A percentile compares a stretch with the other conserved stretches of the same genome.
phyloP scores from a whole-genome alignment of 2,329 filamentous ascomycete species.

The Colletotrichum tofieldiae region DNA sequence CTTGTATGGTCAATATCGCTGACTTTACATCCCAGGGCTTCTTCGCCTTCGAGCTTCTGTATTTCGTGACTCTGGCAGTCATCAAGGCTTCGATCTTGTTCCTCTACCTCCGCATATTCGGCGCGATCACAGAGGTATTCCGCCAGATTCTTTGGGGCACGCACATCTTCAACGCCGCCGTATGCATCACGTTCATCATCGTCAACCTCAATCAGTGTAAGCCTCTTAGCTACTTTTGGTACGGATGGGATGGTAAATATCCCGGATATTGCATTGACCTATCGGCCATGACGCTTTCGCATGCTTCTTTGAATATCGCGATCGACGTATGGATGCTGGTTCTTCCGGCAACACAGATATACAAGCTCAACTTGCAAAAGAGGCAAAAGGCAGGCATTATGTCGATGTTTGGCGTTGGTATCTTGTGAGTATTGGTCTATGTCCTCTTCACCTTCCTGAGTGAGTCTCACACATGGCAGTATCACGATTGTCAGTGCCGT shows the following conservation, averaged over 20 bases:
- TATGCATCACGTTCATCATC: slow-evolving; percentile 50
- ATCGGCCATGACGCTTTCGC: slow-evolving; percentile 27
- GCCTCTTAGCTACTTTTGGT: slow-evolving; percentile 37
- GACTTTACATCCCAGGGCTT: slow-evolving; percentile 5
- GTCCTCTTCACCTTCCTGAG: not conserved
- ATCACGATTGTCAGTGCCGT: slow-evolving; percentile 33
- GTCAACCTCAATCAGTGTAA: slow-evolving; percentile 51
- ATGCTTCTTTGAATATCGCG: slow-evolving; percentile 28
- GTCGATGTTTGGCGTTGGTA: slow-evolving; percentile 37
- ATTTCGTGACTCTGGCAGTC: slow-evolving; percentile 54
- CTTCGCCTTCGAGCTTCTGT: slow-evolving; percentile 35
- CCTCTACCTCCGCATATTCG: slow-evolving; percentile 57
- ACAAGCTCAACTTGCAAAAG: slow-evolving; percentile 36
- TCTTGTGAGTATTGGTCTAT: slow-evolving; percentile 11
- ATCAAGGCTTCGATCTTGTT: slow-evolving; percentile 55
- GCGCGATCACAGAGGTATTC: slow-evolving; percentile 48
- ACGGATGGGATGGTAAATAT: slow-evolving; percentile 33
- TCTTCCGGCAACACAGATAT: slow-evolving; percentile 30
- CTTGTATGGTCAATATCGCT: not conserved
- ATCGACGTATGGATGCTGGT: slow-evolving; percentile 36
- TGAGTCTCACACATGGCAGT: not conserved
- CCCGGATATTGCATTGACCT: slow-evolving; percentile 28
- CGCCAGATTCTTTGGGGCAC: slow-evolving; percentile 46
- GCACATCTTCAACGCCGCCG: slow-evolving; percentile 25
- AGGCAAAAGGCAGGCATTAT: slow-evolving; percentile 36